A percentile compares a stretch with the other conserved stretches of the same genome.
Evolutionary conservation across 495 filamentous ascomycete genomes (phyloP).

Genomic region (Xylona heveae): DNA sequence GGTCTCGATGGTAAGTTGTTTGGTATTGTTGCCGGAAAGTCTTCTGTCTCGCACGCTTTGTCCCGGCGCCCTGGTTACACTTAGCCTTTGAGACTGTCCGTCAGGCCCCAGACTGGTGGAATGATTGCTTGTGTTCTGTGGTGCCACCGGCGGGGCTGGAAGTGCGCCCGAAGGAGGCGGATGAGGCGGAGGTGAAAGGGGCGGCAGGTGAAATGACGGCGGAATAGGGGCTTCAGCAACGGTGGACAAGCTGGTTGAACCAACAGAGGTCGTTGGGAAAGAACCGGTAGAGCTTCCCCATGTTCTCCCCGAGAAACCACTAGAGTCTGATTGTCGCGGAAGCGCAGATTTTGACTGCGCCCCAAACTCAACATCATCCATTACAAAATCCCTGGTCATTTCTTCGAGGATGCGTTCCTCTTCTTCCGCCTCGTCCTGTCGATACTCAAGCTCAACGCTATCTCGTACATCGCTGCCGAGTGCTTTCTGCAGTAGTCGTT

Average conservation of each 20-base stretch:
- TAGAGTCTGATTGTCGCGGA: constrained; percentile 77
- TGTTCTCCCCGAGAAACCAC: constrained; percentile 59
- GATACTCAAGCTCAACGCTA: constrained; percentile 22
- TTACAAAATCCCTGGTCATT: constrained; percentile 67
- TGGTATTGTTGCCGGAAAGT: constrained; percentile 55
- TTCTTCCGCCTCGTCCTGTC: constrained; percentile 66
- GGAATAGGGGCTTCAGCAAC: constrained; percentile 40
- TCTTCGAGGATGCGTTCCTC: constrained; percentile 85
- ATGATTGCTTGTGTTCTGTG: constrained; percentile 11
- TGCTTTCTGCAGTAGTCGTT: constrained; percentile 13
- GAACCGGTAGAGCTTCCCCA: constrained; percentile 77
- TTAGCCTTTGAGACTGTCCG: constrained; percentile 16
- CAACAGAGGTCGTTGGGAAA: constrained; percentile 49
- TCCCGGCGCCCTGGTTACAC: constrained; percentile 20
- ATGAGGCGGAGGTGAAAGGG: constrained; percentile 20
- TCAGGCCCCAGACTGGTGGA: too few species aligned
- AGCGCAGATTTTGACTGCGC: constrained; percentile 50
- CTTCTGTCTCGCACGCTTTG: constrained; percentile 56
- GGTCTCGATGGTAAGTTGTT: constrained; percentile 83
- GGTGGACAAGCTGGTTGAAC: constrained; percentile 50
- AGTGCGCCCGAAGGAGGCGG: constrained; percentile 20
- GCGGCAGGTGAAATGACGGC: constrained; percentile 13
- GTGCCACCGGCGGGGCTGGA: constrained; percentile 14
- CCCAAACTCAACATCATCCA: constrained; percentile 75
- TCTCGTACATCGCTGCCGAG: constrained; percentile 11